Base-by-base conservation (phyloP, 805 yeast species). In the Ogataea dorogensis region DNA sequence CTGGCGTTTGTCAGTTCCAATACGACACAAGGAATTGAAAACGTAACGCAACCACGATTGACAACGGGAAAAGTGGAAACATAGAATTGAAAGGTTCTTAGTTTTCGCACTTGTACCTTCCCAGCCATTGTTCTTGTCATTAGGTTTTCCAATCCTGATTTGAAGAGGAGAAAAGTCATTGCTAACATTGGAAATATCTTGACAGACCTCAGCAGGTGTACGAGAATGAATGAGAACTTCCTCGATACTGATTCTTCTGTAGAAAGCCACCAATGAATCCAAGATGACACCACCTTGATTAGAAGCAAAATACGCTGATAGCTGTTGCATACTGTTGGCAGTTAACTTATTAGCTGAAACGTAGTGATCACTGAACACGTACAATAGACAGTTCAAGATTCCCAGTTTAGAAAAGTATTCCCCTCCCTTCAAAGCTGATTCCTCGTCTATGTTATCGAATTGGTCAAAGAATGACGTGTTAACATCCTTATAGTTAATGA, bases 71-170 rank as follows among this genome's bases (percentile, higher is more conserved):
- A 67, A 56, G 24, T 79, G 65, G 42, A 67, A 67, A 36, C 87
- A 67, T 8, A 79, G 54, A 43, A 79, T 77, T 2, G 75, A 58
- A 0, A 81, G 61, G 49, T 83, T 84, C 44, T 82, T 82, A 59
- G 66, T 77, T 46, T 77, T 79, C 0, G 83, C 74, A 25, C 77
- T 67, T 0, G 75, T 71, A 25, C 68, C 70, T 22, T 68, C 70
- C 39, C 65, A 52, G 58, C 37, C 63, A 53, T 31, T 55, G 42
- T 17, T 53, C 51, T 24, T 65, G 47, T 31, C 61, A 4, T 53
- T 44, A 0, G 77, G 77, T 17, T 71, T 69, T 2, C 63, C 64
- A 0, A 68, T 58, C 39, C 65, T 67, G 7, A 77, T 63, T 28
- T 70, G 67, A 11, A 69, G 53, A 2, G 70, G 69, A 3, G 71